phyloP scores from a whole-genome alignment of 768 basidiomycete genomes.

The Termitomyces heimii region DNA sequence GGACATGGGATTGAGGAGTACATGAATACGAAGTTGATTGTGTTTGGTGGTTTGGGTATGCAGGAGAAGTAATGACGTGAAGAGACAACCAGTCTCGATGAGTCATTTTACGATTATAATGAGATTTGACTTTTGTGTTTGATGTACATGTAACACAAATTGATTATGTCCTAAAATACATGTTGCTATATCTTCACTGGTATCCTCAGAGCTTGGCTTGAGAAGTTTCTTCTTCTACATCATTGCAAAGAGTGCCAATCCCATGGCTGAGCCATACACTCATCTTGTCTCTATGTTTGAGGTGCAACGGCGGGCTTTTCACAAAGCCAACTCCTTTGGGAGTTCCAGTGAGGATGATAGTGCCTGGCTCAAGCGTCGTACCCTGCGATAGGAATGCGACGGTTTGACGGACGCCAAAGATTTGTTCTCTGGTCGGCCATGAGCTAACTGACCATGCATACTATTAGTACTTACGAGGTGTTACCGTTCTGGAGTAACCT shows the following conservation, averaged over 20 bases:
- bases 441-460: neutral
- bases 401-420: slow-evolving; percentile 75
- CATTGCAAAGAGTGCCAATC: slow-evolving; percentile 75
- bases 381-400: slow-evolving; percentile 79
- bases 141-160: neutral
- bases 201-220: slow-evolving; percentile 37
- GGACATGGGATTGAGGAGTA: slow-evolving; percentile 89
- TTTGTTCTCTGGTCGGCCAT: slow-evolving; percentile 52
- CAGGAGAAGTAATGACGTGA: slow-evolving; percentile 3
- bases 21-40: slow-evolving; percentile 74
- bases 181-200: neutral
- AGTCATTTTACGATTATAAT: no score
- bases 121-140: neutral
- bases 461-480: slow-evolving; percentile 51
- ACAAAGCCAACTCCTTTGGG: slow-evolving; percentile 81
- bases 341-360: slow-evolving; percentile 79
- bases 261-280: slow-evolving; percentile 64
- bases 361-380: slow-evolving; percentile 77
- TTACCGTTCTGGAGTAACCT: slow-evolving; percentile 66
- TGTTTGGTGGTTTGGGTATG: slow-evolving; percentile 61
- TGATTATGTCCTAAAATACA: neutral
- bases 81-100: neutral
- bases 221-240: slow-evolving; percentile 61
- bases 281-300: slow-evolving; percentile 72
- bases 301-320: slow-evolving; percentile 59